These are phyloP conservation scores for Tieghemostelium lacteum DNA, from an alignment of 78 protist genomes.

Conservation along the genomic window DNA sequence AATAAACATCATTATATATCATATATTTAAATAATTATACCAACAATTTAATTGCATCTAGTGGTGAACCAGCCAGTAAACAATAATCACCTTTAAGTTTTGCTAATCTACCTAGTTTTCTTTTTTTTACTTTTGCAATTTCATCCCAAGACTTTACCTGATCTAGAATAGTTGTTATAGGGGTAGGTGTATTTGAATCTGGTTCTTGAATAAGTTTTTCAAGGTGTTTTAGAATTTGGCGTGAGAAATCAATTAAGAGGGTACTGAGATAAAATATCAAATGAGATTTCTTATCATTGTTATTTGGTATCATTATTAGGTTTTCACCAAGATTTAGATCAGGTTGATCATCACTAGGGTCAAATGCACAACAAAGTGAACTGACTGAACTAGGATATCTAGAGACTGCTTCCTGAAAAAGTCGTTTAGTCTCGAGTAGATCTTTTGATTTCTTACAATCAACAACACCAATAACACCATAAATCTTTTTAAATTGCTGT, in stretches of 20 bases:
- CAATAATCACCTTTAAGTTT: conserved; percentile 82
- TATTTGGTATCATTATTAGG: conserved; percentile 70
- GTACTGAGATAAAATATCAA: conserved; percentile 48
- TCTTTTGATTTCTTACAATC: conserved; percentile 59
- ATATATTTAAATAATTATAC: background rate
- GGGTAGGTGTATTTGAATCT: background rate
- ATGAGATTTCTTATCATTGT: conserved; percentile 60
- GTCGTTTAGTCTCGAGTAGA: conserved; percentile 27
- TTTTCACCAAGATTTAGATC: conserved; percentile 58
- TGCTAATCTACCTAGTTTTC: conserved; percentile 40
- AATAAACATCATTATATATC: too few relatives aligned
- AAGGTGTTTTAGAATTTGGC: conserved; percentile 17
- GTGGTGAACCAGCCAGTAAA: conserved; percentile 71
- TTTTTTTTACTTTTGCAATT: conserved; percentile 52
- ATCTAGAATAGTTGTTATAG: conserved; percentile 57
- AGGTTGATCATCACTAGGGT: conserved; percentile 71
- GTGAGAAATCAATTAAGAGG: conserved; percentile 44
- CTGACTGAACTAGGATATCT: conserved; percentile 34
- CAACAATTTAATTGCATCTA: conserved; percentile 69
- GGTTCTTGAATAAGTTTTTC: conserved; percentile 42
- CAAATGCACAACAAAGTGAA: conserved; percentile 69
- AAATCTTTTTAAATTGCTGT: conserved; percentile 17
- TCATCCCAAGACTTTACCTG: conserved; percentile 51
- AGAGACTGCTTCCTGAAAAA: conserved; percentile 37
- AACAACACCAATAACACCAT: conserved; percentile 71